Base-by-base conservation (phyloP, 2,329 filamentous ascomycete genomes). In the Colletotrichum abscissum region DNA sequence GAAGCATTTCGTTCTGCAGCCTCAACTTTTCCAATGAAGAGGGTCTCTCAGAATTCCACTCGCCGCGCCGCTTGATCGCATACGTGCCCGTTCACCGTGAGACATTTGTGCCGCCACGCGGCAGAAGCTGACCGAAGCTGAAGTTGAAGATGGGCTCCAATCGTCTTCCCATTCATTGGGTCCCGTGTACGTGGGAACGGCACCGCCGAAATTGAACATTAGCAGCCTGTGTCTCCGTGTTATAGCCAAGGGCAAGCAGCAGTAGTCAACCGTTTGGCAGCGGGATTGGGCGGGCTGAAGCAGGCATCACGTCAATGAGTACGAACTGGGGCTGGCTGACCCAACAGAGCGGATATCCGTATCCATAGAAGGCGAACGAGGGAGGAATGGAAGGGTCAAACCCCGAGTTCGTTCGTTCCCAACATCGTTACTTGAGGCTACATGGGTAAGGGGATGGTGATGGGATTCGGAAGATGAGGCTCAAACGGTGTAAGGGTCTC, bases 171-270 rank as follows among this genome's bases (percentile, higher is more conserved):
- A n/a, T 30, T 63, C 24, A 30, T 49, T 62, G 38, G 42, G 33
- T 49, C 30, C 64, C 55, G 55, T 26, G 28, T 46, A 42, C 56
- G 42, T 67, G 56, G 38, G 56, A 42, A 72, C 69, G 69, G 69
- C 58, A 24, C 46, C 65, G 69, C 69, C 69, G 69, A 72, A 68
- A 72, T 42, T 72, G 63, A 67, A 35, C 22, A 63, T 35, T 38
- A 28, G 56, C 38, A 38, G 62, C 28, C 35, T 28, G 35, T 30
- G 60, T 11, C 22, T 62, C 35, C 33, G 33, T 26, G n/a, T 22
- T 12, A 5, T 42, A 5, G 55, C 56, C 33, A 30, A 54, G 67
- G 59, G 22, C 16, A 24, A 60, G 30, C 22, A 60, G 24, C 35
- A 3, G 33, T 19, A 42, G 38, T 19, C 5, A 42, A 42, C 38